Evolutionary conservation across 257 asterid genomes (phyloP).

Genomic region (Eustoma russellianum): DNA sequence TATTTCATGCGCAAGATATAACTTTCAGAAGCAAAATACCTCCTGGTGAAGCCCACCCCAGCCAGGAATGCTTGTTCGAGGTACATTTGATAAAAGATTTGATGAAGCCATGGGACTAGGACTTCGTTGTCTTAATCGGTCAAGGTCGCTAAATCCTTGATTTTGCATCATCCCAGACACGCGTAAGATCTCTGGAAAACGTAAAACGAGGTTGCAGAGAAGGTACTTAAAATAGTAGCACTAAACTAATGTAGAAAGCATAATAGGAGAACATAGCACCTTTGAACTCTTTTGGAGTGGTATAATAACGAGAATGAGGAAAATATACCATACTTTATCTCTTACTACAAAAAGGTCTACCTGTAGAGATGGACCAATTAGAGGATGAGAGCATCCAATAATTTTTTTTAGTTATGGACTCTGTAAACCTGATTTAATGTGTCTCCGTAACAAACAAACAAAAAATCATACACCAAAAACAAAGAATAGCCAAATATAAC

Average conservation of each 20-base stretch:
- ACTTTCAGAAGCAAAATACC: conserved; percentile 23
- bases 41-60: conserved; percentile 87
- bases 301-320: too few species aligned
- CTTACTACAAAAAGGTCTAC: too few species aligned
- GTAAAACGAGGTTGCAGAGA: too few species aligned
- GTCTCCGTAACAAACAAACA: too few species aligned
- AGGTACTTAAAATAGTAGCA: background rate
- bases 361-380: too few species aligned
- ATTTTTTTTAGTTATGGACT: too few species aligned
- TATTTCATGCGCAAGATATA: background rate
- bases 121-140: conserved; percentile 80
- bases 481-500: background rate
- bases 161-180: conserved; percentile 74
- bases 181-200: conserved; percentile 49
- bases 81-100: conserved; percentile 55
- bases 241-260: background rate
- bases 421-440: too few species aligned
- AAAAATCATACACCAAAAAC: too few species aligned
- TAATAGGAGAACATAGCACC: background rate
- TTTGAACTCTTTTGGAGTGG: background rate
- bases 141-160: conserved; percentile 74
- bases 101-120: conserved; percentile 98
- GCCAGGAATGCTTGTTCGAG: conserved; percentile 53
- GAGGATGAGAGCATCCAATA: too few species aligned
- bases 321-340: too few species aligned